Evolutionary conservation across 1,139 yeast species (phyloP), one percentile per base, ranked within the genome.

Genomic region (Hansenula lynferdii): DNA sequence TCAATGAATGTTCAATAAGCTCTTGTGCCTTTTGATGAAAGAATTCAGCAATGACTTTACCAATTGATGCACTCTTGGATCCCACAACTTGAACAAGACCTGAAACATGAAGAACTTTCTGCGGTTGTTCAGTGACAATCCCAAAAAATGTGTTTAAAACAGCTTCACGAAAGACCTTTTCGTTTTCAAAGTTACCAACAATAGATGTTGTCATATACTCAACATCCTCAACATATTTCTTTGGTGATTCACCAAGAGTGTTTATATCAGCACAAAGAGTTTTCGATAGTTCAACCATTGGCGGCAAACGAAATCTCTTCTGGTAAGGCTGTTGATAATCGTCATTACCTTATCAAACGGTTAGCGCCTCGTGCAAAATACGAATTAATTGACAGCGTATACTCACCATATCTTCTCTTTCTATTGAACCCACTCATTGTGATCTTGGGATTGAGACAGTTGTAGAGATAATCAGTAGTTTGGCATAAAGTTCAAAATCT

Each of bases 61-160:
- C 94, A 34, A 85, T 80, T 30, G 76, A 69, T 36, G 76, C 73
- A 58, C 80, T 80, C 47, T 74, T 74, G 14, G 84, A 70, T 60
- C 84, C 82, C 41, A 87, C 80, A 26, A 82, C 69, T 50, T 82
- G 71, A 10, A 90, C 65, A 48, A 87, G 70, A n/a, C 82, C 78
- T 24, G 87, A 74, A 43, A 90, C 64, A 19, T 83, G 75, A 20
- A 80, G 77, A 43, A 83, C 75, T 58, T 90, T 92, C 50, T 90
- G 96, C 1, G 97, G 97, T 60, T 90, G 97, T 60, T 92, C 98
- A 30, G 75, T 62, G 9, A 85, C 69, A 31, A 85, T 75, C 1
- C 95, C 87, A 43, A 72, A 71, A 24, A 87, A 60, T 1, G 89
- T 84, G 38, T 72, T 70, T 51, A 83, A 66, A 18, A 84, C 67